Conservation (phyloP, 2,329 filamentous ascomycete species). For the Aspergillus ruber region DNA sequence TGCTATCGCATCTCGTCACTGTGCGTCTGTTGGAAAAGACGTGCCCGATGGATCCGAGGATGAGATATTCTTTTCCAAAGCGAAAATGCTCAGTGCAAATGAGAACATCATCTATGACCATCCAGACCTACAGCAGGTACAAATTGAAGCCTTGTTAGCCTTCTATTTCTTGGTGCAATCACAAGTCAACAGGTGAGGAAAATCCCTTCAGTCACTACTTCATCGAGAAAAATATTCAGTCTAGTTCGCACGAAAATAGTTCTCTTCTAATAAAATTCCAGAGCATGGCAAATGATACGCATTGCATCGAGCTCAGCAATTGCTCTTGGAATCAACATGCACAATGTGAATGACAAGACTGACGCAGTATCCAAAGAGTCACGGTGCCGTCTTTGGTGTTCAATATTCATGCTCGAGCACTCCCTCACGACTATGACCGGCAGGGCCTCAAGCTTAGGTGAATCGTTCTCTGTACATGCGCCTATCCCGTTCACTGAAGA, state of each 20-base stretch:
- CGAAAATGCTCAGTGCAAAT: conserved; percentile 34
- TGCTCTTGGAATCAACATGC: conserved; percentile 38
- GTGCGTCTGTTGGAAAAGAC: conserved; percentile 21
- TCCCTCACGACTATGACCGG: conserved; percentile 38
- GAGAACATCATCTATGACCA: conserved; percentile 30
- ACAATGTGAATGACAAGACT: conserved; percentile 32
- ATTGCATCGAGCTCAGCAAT: conserved; percentile 36
- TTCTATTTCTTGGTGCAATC: conserved; percentile 36
- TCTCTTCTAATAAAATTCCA: conserved; percentile 8
- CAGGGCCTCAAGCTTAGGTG: conserved; percentile 30
- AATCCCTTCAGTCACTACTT: not conserved
- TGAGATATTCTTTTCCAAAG: conserved; percentile 36
- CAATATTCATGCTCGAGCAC: conserved; percentile 36
- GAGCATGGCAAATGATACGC: conserved; percentile 38
- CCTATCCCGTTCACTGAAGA: not conserved
- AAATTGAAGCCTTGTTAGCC: conserved; percentile 35
- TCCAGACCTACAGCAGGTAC: conserved; percentile 39
- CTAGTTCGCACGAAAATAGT: not conserved
- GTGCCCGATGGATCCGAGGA: conserved; percentile 28
- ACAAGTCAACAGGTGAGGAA: conserved; percentile 36
- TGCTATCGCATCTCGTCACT: conserved; percentile 36
- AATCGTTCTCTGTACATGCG: not conserved
- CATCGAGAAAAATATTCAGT: not conserved
- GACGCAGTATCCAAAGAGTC: conserved; percentile 33
- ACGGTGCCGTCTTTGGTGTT: conserved; percentile 42